Base-by-base conservation (phyloP, 139 green algal species). In the Coccomyxa sp. region DNA sequence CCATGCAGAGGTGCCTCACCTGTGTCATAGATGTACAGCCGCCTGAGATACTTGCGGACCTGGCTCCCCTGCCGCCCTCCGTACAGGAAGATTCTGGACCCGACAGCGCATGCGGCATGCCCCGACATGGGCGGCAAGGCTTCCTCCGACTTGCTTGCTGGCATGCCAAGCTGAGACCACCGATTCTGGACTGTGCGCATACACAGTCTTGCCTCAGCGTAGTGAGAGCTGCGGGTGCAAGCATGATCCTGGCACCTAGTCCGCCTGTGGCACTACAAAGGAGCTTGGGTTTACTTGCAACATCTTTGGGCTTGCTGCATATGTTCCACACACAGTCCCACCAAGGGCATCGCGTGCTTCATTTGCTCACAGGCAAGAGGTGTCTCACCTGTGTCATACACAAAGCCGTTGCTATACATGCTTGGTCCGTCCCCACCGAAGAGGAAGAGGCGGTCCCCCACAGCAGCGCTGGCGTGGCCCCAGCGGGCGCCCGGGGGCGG, bases 401-500 rank as follows among this genome's bases (percentile, higher is more conserved):
- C 27, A 7, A 73, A 55, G 3, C 40, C 27, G n/a, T 78, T 71
- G 39, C 50, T 44, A n/a, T 73, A 73, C 24, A 44, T 35, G 34
- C 64, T 39, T 35, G 35, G 29, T 35, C 81, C 72, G 29, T 78
- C 38, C 27, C 81, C 81, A 31, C 81, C 81, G 33, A 72, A 77
- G 10, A 85, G 34, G 24, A 54, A 79, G 2, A 85, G 40, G 12
- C 41, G 50, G 37, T 81, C 70, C 2, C 70, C 40, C 5, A 85
- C 33, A 24, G 76, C 77, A n/a, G 73, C 55, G 2, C 40, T 71
- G 7, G 81, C 69, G 34, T 81, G 76, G 35, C 81, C 77, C 76
- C 81, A 85, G 9, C 81, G 64, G 33, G 71, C 38, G 0, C 39
- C 6, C 27, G 77, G 81, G 1, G 35, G 29, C 16, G 33, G 14